phyloP scores from a whole-genome alignment of 805 yeast species.

The Nakazawaea anatomiae region DNA sequence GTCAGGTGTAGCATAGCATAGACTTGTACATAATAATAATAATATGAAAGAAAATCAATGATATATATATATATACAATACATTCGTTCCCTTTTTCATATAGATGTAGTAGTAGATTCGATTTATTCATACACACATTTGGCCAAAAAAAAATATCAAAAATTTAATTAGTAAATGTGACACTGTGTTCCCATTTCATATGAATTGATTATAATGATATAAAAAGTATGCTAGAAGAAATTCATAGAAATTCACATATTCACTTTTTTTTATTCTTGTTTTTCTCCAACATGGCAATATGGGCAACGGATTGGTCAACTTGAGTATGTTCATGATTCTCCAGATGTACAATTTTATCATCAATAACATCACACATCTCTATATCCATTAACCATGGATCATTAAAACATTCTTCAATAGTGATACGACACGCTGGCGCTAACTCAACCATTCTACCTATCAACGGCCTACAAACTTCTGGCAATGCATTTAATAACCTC shows the following conservation, averaged over 20 bases:
- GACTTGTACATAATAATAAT: too few relatives aligned
- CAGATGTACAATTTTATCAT: conserved; percentile 35
- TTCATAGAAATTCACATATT: neutral
- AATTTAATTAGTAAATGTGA: too few relatives aligned
- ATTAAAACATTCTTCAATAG: conserved; percentile 71
- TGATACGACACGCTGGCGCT: conserved; percentile 80
- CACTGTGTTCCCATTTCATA: neutral
- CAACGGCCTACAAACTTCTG: conserved; percentile 61
- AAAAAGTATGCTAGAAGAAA: neutral
- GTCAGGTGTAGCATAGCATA: too few relatives aligned
- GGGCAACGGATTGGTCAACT: conserved; percentile 92
- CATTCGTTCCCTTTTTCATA: too few relatives aligned
- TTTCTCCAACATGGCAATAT: conserved; percentile 87
- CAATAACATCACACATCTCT: conserved; percentile 61
- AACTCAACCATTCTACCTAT: conserved; percentile 74
- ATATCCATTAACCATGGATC: conserved; percentile 65
- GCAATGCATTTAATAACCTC: conserved; percentile 63
- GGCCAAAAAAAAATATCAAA: neutral
- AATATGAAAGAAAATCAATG: too few relatives aligned
- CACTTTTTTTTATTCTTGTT: conserved; percentile 52
- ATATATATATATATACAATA: too few relatives aligned
- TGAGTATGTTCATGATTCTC: conserved; percentile 75
- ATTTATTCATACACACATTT: too few relatives aligned
- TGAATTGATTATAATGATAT: neutral
- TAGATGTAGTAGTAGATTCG: too few relatives aligned